phyloP scores from a whole-genome alignment of 495 filamentous ascomycete genomes.

The Penicillium taxi region DNA sequence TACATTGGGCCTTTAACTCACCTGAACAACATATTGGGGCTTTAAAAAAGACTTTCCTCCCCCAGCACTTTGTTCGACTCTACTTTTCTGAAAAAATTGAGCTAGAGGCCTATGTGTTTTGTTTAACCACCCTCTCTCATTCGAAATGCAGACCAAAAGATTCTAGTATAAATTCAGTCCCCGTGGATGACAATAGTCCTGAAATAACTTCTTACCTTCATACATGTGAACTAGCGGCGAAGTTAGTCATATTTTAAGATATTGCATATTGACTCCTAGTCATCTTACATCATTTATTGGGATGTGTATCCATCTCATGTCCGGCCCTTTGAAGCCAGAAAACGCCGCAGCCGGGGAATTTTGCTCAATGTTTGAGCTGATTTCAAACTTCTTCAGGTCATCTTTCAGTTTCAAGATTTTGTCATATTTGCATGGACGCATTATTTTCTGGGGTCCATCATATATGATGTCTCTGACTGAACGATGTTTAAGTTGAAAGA shows the following conservation, averaged over 20 bases:
- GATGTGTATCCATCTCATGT: conserved; percentile 12
- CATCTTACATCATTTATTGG: conserved; percentile 10
- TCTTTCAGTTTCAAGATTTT: conserved; percentile 1
- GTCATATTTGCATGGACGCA: conserved; percentile 1
- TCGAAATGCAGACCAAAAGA: conserved; percentile 9
- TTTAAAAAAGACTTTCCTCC: conserved; percentile 9
- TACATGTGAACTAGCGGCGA: no score
- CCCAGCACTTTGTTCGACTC: conserved; percentile 3
- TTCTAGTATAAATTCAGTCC: conserved; percentile 7
- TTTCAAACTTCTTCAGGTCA: background rate
- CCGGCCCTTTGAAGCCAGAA: no score
- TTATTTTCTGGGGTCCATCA: conserved; percentile 7
- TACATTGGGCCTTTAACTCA: background rate
- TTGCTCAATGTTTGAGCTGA: background rate
- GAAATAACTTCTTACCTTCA: no score
- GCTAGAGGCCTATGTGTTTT: conserved; percentile 2
- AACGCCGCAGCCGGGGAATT: no score
- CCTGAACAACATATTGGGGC: conserved; percentile 6
- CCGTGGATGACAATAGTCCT: background rate
- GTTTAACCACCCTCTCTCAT: conserved; percentile 5
- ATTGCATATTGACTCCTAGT: background rate
- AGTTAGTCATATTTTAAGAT: background rate
- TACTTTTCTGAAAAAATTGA: conserved; percentile 6
- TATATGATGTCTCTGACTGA: conserved; percentile 6
- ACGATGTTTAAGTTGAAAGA: conserved; percentile 1